These are phyloP conservation scores for Friedmanniomyces simplex DNA, from an alignment of 495 filamentous ascomycete genomes.

Conservation along the genomic window DNA sequence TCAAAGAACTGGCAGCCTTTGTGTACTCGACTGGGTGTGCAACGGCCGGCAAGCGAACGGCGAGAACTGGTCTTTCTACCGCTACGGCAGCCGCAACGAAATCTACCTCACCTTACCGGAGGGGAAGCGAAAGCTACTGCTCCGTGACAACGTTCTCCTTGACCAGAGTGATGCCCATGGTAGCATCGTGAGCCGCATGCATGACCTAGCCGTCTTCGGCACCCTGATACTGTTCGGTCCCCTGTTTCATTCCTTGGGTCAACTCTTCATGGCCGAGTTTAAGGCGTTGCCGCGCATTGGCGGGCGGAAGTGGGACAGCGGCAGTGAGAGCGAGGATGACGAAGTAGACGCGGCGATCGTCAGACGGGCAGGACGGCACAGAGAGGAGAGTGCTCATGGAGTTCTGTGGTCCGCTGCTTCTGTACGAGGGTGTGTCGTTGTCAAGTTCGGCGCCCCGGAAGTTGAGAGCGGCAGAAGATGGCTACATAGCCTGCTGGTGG, in stretches of 20 bases:
- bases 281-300: conserved; percentile 68
- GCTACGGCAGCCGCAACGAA: conserved; percentile 77
- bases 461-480: conserved; percentile 54
- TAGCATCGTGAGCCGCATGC: conserved; percentile 48
- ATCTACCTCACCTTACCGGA: conserved; percentile 47
- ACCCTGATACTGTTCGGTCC: conserved; percentile 76
- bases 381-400: conserved; percentile 43
- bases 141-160: conserved; percentile 73
- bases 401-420: conserved; percentile 74
- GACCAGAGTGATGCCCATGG: conserved; percentile 37
- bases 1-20: conserved; percentile 49
- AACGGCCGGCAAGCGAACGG: conserved; percentile 75
- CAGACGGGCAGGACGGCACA: conserved; percentile 30
- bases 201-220: conserved; percentile 58
- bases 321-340: conserved; percentile 24
- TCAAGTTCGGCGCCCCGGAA: conserved; percentile 67
- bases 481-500: conserved; percentile 45
- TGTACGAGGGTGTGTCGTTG: conserved; percentile 72
- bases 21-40: conserved; percentile 85
- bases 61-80: conserved; percentile 75
- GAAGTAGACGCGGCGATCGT: conserved; percentile 30
- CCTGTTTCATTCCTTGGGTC: conserved; percentile 50
- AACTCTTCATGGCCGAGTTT: conserved; percentile 69
- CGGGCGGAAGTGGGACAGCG: conserved; percentile 50
- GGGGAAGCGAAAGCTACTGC: conserved; percentile 50